phyloP scores from a whole-genome alignment of 148 eudicot genomes.

The Silene uniflora region DNA sequence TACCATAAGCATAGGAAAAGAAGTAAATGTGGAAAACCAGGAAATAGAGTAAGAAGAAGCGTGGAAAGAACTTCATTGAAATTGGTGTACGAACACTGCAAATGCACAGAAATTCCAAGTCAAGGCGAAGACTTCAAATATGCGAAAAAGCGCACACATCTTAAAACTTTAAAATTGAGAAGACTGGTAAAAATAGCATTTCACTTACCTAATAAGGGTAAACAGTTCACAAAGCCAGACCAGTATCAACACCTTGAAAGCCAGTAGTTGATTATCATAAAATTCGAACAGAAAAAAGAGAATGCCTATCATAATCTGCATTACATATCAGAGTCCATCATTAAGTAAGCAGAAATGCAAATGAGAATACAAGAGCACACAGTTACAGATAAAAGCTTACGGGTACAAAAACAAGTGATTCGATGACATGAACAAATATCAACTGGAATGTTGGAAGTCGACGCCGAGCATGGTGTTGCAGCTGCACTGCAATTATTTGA shows the following conservation, averaged over 20 bases:
- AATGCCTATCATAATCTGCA: constrained; percentile 99
- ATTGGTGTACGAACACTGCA: constrained; percentile 99
- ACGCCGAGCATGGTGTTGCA: constrained; percentile 98
- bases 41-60: constrained; percentile 95
- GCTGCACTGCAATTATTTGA: constrained; percentile 72
- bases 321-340: constrained; percentile 2
- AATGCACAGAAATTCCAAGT: constrained; percentile 11
- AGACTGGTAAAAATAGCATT: constrained; percentile 15
- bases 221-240: constrained; percentile 97
- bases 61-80: constrained; percentile 98
- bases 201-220: constrained; percentile 81
- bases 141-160: neutral
- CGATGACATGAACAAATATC: constrained; percentile 97
- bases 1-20: constrained; percentile 92
- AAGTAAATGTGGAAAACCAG: constrained; percentile 94
- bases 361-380: neutral
- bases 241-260: constrained; percentile 95
- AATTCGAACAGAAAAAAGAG: constrained; percentile 94
- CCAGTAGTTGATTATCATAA: constrained; percentile 94
- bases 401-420: constrained; percentile 97
- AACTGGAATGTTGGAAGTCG: constrained; percentile 97
- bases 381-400: constrained; percentile 32
- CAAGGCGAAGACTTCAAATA: neutral
- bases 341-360: constrained; percentile 11
- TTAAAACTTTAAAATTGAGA: neutral